phyloP scores from a whole-genome alignment of 768 basidiomycete species.

The Suillus decipiens region DNA sequence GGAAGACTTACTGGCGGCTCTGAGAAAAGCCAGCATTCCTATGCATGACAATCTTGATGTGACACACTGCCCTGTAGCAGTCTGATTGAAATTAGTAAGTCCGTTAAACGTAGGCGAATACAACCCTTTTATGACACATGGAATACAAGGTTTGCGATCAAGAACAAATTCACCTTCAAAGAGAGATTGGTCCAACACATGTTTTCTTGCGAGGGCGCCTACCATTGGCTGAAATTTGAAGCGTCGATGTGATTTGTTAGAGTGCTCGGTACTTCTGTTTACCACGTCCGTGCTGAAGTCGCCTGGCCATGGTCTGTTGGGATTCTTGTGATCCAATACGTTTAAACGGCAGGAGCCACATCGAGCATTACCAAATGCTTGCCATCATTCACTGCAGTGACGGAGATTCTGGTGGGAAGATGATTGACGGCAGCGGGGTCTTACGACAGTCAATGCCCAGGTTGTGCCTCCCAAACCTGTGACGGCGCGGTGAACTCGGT shows the following conservation, averaged over 20 bases:
- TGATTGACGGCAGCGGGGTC: conserved; percentile 9
- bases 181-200: neutral
- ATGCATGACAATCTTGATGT: neutral
- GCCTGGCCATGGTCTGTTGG: neutral
- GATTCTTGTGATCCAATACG: neutral
- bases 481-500: neutral
- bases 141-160: neutral
- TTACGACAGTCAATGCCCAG: conserved; percentile 9
- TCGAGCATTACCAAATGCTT: neutral
- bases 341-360: neutral
- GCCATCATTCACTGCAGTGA: neutral
- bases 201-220: neutral
- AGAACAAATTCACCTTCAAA: neutral
- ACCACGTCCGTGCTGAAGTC: neutral
- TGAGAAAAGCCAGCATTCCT: neutral
- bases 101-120: neutral
- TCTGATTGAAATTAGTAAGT: neutral
- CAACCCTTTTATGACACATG: neutral
- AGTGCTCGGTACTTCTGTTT: neutral
- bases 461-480: neutral
- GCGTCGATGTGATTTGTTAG: neutral
- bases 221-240: neutral
- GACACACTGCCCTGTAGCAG: neutral
- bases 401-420: conserved; percentile 25
- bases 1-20: neutral